phyloP scores from a whole-genome alignment of 495 filamentous ascomycete species.

The Usnea hakonensis region DNA sequence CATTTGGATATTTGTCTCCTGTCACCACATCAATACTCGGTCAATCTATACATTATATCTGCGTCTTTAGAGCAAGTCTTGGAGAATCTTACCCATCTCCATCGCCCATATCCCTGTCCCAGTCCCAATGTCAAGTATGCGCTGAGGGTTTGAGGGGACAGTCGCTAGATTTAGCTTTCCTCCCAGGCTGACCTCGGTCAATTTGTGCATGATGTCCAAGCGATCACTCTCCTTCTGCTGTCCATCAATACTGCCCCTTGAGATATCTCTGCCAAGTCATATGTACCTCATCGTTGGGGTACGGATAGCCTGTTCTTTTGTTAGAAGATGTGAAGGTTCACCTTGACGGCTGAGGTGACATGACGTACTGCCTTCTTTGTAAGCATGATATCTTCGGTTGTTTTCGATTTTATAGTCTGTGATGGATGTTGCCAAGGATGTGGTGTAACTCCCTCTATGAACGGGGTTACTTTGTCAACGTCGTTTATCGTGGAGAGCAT shows the following conservation, averaged over 20 bases:
- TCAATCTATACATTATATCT: neutral
- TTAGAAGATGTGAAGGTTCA: neutral
- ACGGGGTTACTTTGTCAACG: neutral
- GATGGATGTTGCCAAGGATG: conserved; percentile 43
- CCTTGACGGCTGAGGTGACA: neutral
- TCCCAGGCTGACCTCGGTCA: conserved; percentile 45
- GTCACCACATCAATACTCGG: neutral
- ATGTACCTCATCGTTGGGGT: conserved; percentile 44
- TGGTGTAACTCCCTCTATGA: conserved; percentile 24
- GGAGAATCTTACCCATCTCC: conserved; percentile 35
- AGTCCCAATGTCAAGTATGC: conserved; percentile 41
- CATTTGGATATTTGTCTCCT: conserved; percentile 27
- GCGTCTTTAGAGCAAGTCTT: neutral
- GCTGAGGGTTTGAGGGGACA: conserved; percentile 29
- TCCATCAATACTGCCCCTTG: neutral
- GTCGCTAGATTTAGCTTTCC: conserved; percentile 49
- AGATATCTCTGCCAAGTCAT: neutral
- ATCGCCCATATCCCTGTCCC: conserved; percentile 48
- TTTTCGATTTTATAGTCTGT: conserved; percentile 46
- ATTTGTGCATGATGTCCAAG: conserved; percentile 56
- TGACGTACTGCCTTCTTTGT: conserved; percentile 34
- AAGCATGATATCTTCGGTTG: conserved; percentile 38
- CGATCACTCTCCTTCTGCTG: conserved; percentile 32
- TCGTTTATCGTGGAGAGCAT: no score
- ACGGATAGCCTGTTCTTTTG: conserved; percentile 29